Conservation (phyloP, 2,329 filamentous ascomycete genomes). For the Cladosporium colombiae region DNA sequence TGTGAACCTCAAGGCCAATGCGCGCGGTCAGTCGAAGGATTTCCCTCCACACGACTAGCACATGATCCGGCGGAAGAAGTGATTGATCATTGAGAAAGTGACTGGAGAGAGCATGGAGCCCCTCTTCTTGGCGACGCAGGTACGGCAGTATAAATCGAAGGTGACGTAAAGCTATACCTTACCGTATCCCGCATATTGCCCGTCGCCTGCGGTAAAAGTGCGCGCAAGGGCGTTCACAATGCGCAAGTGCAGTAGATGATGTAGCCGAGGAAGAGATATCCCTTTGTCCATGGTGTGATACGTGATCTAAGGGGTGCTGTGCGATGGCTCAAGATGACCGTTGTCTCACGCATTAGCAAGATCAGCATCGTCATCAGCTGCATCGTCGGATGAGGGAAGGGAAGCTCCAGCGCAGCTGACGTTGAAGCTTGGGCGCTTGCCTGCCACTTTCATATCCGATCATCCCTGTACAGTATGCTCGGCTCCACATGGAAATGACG, state of each 20-base stretch:
- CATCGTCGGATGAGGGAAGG: background rate
- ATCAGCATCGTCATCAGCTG: background rate
- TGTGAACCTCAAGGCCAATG: background rate
- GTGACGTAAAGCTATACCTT: conserved; percentile 15
- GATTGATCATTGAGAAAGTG: background rate
- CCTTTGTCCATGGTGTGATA: background rate
- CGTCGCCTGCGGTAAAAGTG: background rate
- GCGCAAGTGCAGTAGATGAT: background rate
- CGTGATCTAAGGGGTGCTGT: background rate
- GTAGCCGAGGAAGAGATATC: no score
- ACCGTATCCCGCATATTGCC: conserved; percentile 1
- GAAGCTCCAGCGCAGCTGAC: conserved; percentile 18
- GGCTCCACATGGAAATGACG: conserved; percentile 19
- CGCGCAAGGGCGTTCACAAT: background rate
- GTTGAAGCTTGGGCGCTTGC: background rate
- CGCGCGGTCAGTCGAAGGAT: background rate
- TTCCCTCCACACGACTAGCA: conserved; percentile 8
- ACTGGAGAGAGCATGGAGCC: conserved; percentile 5
- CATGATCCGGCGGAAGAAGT: conserved; percentile 12
- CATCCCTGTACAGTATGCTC: background rate
- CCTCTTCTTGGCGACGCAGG: conserved; percentile 13
- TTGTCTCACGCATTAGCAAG: background rate
- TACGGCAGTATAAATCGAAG: background rate
- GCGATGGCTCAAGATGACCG: background rate
- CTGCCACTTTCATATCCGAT: background rate